Conservation (phyloP, 176 grass and related monocot genomes). For the Rhipidocladum racemiflorum region DNA sequence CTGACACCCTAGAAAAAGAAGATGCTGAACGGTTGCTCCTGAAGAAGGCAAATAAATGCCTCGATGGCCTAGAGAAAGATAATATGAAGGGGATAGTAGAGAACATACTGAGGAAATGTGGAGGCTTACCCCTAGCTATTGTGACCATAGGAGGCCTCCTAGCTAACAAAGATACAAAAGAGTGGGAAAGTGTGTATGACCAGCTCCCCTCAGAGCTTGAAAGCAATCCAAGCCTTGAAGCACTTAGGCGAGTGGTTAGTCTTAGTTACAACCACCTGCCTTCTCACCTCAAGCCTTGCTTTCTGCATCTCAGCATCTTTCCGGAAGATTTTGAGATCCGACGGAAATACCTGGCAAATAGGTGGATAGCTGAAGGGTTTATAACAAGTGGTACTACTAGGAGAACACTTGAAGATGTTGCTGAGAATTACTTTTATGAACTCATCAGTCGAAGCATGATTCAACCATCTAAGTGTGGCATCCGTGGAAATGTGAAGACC, state of each 20-base stretch:
- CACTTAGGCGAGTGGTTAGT: neutral
- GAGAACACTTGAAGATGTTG: neutral
- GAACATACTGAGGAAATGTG: constrained; percentile 16
- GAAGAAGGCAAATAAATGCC: neutral
- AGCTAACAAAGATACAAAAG: neutral
- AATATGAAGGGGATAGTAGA: neutral
- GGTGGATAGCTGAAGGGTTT: constrained; percentile 27
- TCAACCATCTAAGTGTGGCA: neutral
- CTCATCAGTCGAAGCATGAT: constrained; percentile 20
- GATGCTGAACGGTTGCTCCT: neutral
- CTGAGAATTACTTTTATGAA: constrained; percentile 5
- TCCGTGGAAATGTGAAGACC: neutral
- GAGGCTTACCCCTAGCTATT: constrained; percentile 7
- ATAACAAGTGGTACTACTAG: neutral
- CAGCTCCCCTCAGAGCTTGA: neutral
- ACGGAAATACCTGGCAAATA: neutral
- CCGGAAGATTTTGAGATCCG: constrained; percentile 27
- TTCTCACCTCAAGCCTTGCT: constrained; percentile 19
- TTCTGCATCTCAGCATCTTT: constrained; percentile 21
- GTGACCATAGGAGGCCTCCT: constrained; percentile 10
- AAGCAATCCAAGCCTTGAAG: constrained; percentile 19
- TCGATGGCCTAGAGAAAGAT: neutral
- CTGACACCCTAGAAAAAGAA: neutral
- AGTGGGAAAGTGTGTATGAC: neutral
- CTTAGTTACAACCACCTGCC: constrained; percentile 22